Conservation (phyloP, 306 rosid genomes). For the Cicer pinnatifidum region DNA sequence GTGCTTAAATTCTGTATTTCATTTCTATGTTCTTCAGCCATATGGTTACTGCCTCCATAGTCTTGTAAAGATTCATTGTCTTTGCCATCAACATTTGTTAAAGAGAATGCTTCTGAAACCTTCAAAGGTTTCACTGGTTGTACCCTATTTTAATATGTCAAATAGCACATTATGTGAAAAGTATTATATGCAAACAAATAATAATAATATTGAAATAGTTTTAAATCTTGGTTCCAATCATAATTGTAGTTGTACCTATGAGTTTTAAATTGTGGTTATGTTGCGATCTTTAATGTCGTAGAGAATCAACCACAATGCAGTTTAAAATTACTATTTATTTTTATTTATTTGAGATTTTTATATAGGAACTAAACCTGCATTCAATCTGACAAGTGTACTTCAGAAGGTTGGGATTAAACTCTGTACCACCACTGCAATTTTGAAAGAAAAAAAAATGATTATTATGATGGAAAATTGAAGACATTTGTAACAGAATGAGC, state of each 20-base stretch:
- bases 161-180: neutral
- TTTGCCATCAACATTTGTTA: slow-evolving; percentile 41
- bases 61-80: slow-evolving; percentile 38
- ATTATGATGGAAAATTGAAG: slow-evolving; percentile 18
- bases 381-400: slow-evolving; percentile 85
- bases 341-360: neutral
- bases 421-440: slow-evolving; percentile 74
- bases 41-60: slow-evolving; percentile 8
- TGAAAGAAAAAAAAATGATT: slow-evolving; percentile 27
- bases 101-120: slow-evolving; percentile 50
- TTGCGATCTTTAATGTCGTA: neutral
- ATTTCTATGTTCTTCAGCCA: slow-evolving; percentile 38
- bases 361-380: slow-evolving; percentile 60
- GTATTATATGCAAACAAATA: neutral
- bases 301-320: neutral
- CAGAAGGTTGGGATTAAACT: slow-evolving; percentile 65
- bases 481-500: slow-evolving; percentile 3
- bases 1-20: slow-evolving; percentile 48
- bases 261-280: neutral
- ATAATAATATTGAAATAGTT: neutral
- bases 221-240: neutral
- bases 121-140: slow-evolving; percentile 66
- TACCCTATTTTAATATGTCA: slow-evolving; percentile 55
- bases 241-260: neutral
- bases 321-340: neutral